Conservation (phyloP, 2,329 filamentous ascomycete genomes). For the Arthrobotrys pseudoclavata region DNA sequence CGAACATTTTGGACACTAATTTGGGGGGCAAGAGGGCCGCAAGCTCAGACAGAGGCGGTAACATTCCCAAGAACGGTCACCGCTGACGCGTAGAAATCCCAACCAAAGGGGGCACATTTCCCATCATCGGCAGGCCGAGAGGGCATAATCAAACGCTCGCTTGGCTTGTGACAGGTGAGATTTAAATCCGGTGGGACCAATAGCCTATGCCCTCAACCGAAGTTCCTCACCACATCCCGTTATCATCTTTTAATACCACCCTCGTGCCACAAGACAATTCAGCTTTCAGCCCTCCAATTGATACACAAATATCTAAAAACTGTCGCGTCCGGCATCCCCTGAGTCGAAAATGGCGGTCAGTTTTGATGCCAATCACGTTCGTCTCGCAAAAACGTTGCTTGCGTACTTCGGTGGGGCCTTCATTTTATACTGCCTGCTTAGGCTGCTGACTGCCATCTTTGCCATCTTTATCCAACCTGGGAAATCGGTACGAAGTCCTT, state of each 20-base stretch:
- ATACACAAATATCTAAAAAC: not conserved
- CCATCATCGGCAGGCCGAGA: constrained; percentile 21
- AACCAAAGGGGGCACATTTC: constrained; percentile 42
- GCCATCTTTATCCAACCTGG: constrained; percentile 65
- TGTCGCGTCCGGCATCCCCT: constrained; percentile 27
- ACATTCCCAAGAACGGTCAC: constrained; percentile 57
- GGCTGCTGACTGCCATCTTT: constrained; percentile 44
- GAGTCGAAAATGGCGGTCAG: constrained; percentile 47
- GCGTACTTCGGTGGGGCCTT: constrained; percentile 58
- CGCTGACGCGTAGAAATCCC: constrained; percentile 53
- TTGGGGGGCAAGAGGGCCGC: constrained; percentile 11
- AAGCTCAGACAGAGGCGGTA: constrained; percentile 39
- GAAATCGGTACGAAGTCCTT: constrained; percentile 67
- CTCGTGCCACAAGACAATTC: constrained; percentile 12
- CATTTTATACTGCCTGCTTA: constrained; percentile 44
- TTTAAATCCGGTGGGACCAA: constrained; percentile 47
- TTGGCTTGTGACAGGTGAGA: constrained; percentile 59
- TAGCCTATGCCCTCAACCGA: constrained; percentile 51
- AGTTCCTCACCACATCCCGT: constrained; percentile 50
- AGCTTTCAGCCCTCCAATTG: constrained; percentile 15
- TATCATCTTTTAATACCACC: constrained; percentile 42
- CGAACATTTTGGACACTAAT: not conserved
- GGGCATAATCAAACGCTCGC: constrained; percentile 59
- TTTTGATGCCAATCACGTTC: constrained; percentile 41
- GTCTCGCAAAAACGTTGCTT: constrained; percentile 47